phyloP scores from a whole-genome alignment of 345 rosid species.

The Clausena lansium region DNA sequence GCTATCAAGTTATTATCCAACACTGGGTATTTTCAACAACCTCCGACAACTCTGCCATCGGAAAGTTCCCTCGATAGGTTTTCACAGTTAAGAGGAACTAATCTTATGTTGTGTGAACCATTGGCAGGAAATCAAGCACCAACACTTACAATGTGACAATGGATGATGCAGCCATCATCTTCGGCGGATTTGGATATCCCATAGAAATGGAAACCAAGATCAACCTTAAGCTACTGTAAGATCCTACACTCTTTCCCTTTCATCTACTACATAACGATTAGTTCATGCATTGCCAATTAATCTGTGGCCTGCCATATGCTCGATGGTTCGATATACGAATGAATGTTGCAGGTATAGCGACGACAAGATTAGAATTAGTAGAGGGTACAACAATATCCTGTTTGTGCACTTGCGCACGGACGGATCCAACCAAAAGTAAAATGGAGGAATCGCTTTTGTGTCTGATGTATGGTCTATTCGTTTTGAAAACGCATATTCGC shows the following conservation, averaged over 20 bases:
- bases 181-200: slow-evolving; percentile 73
- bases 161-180: slow-evolving; percentile 87
- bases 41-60: too few species aligned
- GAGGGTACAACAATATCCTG: slow-evolving; percentile 57
- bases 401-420: slow-evolving; percentile 58
- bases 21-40: too few species aligned
- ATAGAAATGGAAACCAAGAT: slow-evolving; percentile 65
- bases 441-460: neutral
- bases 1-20: too few species aligned
- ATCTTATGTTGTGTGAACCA: too few species aligned
- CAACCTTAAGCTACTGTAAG: slow-evolving; percentile 66
- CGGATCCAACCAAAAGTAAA: slow-evolving; percentile 15
- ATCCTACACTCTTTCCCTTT: neutral
- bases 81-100: too few species aligned
- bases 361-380: slow-evolving; percentile 69
- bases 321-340: neutral
- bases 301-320: neutral
- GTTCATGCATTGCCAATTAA: neutral
- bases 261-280: too few species aligned
- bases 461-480: neutral
- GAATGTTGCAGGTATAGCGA: slow-evolving; percentile 64
- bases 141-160: slow-evolving; percentile 50
- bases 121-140: slow-evolving; percentile 49
- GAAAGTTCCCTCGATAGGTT: too few species aligned
- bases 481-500: neutral